These are phyloP conservation scores for Dillenia suffruticosa DNA, from an alignment of 164 flowering plant genomes.

Conservation along the genomic window DNA sequence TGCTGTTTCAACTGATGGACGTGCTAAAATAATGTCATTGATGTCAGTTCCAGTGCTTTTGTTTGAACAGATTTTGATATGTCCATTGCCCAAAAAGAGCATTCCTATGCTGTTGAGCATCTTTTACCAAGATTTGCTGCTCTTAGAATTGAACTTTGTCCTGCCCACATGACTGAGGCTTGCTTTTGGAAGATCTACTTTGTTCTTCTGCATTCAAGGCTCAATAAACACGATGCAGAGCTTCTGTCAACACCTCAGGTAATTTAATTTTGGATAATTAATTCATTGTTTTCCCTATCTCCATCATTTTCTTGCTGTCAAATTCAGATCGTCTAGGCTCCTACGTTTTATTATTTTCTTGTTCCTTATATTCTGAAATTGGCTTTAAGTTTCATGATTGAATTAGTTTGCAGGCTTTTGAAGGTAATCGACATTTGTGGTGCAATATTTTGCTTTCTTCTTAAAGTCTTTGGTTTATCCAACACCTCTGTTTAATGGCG, in stretches of 20 bases:
- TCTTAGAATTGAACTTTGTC: slow-evolving; percentile 93
- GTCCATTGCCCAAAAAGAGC: slow-evolving; percentile 80
- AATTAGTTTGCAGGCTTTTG: too few relatives aligned
- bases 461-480: too few relatives aligned
- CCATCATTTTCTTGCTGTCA: not conserved
- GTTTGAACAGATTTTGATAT: slow-evolving; percentile 65
- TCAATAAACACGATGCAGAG: slow-evolving; percentile 52
- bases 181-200: slow-evolving; percentile 98
- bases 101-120: slow-evolving; percentile 72
- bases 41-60: too few relatives aligned
- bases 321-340: not conserved
- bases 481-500: too few relatives aligned
- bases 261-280: slow-evolving; percentile 7
- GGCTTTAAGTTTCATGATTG: too few relatives aligned
- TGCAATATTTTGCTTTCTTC: not conserved
- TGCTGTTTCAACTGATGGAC: too few relatives aligned
- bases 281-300: not conserved
- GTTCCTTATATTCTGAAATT: too few relatives aligned
- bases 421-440: not conserved
- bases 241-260: slow-evolving; percentile 82
- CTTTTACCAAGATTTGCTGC: slow-evolving; percentile 90
- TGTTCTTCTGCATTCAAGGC: slow-evolving; percentile 88
- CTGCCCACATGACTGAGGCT: slow-evolving; percentile 77
- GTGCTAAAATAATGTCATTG: too few relatives aligned
- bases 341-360: too few relatives aligned